Evolutionary conservation across 192 early-diverging fungal genomes (phyloP).

Genomic region (Pilobolus umbonatus): DNA sequence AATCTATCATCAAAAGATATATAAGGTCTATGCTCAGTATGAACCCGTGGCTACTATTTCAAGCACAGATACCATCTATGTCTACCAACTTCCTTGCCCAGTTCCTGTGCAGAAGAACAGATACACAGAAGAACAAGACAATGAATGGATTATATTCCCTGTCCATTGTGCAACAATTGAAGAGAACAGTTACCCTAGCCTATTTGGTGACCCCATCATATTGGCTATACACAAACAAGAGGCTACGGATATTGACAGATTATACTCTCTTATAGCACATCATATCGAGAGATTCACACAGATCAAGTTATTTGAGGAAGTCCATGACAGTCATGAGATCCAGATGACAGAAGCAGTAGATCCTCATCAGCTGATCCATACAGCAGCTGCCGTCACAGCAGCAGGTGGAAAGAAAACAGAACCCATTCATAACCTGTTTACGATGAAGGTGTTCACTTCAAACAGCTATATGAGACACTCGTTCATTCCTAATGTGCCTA

Average conservation of each 20-base stretch:
- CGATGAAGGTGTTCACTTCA: conserved; percentile 23
- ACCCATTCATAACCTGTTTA: conserved; percentile 29
- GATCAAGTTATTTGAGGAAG: conserved; percentile 34
- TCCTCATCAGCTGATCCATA: conserved; percentile 15
- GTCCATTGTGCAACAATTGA: conserved; percentile 28
- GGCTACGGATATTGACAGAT: conserved; percentile 23
- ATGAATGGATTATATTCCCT: conserved; percentile 21
- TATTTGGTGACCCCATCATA: conserved; percentile 43
- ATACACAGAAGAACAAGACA: background rate
- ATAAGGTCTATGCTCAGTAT: conserved; percentile 46
- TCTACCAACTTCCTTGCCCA: conserved; percentile 32
- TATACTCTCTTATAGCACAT: conserved; percentile 34
- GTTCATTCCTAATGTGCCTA: no score
- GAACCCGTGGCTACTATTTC: conserved; percentile 43
- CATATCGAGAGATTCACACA: conserved; percentile 42
- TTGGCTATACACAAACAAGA: conserved; percentile 39
- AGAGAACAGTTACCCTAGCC: conserved; percentile 19
- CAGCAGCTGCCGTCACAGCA: conserved; percentile 30
- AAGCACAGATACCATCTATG: conserved; percentile 22
- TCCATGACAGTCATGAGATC: background rate
- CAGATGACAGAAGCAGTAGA: background rate
- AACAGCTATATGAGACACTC: no score
- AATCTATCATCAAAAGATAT: conserved; percentile 47
- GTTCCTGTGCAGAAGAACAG: conserved; percentile 6
- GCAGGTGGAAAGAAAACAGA: conserved; percentile 25